phyloP scores from a whole-genome alignment of 352 stramenopile genomes.

The Peronospora destructor region DNA sequence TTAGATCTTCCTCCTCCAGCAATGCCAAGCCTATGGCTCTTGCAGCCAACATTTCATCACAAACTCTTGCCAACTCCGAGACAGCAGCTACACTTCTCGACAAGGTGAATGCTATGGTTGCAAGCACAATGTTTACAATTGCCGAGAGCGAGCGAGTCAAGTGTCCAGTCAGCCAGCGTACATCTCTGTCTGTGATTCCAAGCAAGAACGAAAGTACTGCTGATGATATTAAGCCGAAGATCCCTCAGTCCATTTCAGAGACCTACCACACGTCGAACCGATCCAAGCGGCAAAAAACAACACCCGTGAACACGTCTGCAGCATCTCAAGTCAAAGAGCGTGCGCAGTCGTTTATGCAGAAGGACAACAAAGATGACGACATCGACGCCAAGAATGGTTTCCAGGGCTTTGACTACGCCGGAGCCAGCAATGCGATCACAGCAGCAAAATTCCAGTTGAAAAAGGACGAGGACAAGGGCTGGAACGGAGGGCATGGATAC shows the following conservation, averaged over 20 bases:
- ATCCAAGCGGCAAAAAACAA: conserved; percentile 54
- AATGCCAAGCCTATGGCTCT: conserved; percentile 17
- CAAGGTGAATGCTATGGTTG: conserved; percentile 55
- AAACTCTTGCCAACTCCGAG: conserved; percentile 6
- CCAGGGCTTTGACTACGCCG: conserved; percentile 52
- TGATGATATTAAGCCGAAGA: conserved; percentile 12
- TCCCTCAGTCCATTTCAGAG: conserved; percentile 71
- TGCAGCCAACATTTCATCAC: conserved; percentile 5
- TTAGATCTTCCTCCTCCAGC: conserved; percentile 9
- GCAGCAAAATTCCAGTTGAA: conserved; percentile 49
- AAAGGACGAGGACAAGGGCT: conserved; percentile 21
- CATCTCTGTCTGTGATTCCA: conserved; percentile 3
- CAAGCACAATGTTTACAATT: conserved; percentile 49
- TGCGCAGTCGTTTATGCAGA: conserved; percentile 44
- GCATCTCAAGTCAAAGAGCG: conserved; percentile 34
- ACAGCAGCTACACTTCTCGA: conserved; percentile 28
- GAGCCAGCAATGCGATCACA: conserved; percentile 35
- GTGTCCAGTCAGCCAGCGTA: background rate
- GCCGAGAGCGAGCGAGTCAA: conserved; percentile 34
- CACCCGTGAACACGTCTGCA: conserved; percentile 22
- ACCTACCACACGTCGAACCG: conserved; percentile 67
- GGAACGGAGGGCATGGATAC: conserved; percentile 18
- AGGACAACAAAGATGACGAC: conserved; percentile 19
- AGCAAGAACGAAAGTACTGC: conserved; percentile 8
- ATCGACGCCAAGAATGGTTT: conserved; percentile 20